Evolutionary conservation across 2,329 filamentous ascomycete species (phyloP).

Genomic region (Fusarium begoniae): DNA sequence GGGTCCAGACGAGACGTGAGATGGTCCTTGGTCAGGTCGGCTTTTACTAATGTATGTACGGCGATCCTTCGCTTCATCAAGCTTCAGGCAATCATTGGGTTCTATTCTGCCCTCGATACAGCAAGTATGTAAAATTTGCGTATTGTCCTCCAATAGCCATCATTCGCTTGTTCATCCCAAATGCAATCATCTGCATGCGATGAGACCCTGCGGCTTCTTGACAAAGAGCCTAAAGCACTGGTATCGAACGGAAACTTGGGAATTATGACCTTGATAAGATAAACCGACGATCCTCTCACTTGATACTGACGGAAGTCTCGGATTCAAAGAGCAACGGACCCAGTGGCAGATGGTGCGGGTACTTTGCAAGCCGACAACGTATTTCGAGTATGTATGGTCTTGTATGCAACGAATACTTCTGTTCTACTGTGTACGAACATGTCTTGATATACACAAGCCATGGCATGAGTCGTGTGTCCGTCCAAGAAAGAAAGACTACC

Average conservation of each 20-base stretch:
- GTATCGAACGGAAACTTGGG: not conserved
- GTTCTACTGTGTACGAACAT: not conserved
- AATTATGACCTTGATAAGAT: not conserved
- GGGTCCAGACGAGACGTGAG: conserved; percentile 2
- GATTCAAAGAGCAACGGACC: not conserved
- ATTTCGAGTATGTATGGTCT: not conserved
- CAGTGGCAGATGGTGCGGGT: not conserved
- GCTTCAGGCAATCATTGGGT: not conserved
- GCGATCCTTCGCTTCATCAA: conserved; percentile 22
- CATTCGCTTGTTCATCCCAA: not conserved
- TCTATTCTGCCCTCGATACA: not conserved
- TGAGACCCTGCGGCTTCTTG: conserved; percentile 14
- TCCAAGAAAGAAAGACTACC: not conserved
- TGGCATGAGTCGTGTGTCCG: conserved; percentile 14
- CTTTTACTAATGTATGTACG: conserved; percentile 15
- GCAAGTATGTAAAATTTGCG: not conserved
- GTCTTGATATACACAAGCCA: not conserved
- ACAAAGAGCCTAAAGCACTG: not conserved
- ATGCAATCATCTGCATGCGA: not conserved
- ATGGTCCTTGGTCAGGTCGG: conserved; percentile 3
- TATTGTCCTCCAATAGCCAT: not conserved
- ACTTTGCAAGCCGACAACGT: not conserved
- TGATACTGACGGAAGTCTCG: not conserved
- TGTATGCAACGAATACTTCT: not conserved
- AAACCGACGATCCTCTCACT: not conserved